Evolutionary conservation across 371 early-diverging fungal genomes (phyloP).

Genomic region (Fennellomyces sp.): DNA sequence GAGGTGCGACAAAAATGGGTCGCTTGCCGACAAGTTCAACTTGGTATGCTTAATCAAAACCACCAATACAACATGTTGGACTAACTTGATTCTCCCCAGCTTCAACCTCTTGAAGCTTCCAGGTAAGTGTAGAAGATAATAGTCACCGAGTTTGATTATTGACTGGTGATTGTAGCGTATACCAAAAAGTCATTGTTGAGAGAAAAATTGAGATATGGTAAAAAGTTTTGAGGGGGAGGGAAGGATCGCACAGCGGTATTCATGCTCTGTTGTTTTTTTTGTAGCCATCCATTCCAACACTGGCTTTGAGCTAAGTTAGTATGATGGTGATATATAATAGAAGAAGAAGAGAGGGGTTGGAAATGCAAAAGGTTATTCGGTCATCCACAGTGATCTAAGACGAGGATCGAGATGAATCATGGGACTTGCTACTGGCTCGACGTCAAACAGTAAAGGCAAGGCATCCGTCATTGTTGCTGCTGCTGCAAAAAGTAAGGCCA

Average conservation of each 20-base stretch:
- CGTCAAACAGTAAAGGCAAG: constrained; percentile 4
- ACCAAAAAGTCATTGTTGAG: constrained; percentile 53
- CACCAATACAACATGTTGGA: background rate
- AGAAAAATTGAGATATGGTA: constrained; percentile 60
- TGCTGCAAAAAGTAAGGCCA: background rate
- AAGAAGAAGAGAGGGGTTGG: background rate
- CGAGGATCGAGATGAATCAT: constrained; percentile 3
- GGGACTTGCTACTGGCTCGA: constrained; percentile 9
- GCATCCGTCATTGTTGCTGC: background rate
- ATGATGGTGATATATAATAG: background rate
- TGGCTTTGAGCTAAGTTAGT: constrained; percentile 52
- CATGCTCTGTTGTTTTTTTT: constrained; percentile 3
- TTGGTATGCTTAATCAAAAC: constrained; percentile 29
- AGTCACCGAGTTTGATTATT: background rate
- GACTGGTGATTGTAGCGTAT: constrained; percentile 32
- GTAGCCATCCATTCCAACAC: constrained; percentile 55
- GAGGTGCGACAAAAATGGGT: constrained; percentile 32
- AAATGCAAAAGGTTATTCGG: background rate
- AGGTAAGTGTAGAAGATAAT: constrained; percentile 19
- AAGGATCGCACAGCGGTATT: background rate
- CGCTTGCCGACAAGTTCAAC: constrained; percentile 59
- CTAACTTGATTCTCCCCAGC: constrained; percentile 40
- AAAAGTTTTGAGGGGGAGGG: constrained; percentile 1
- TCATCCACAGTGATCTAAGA: background rate
- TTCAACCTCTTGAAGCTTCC: constrained; percentile 93